Base-by-base conservation (phyloP, 1,139 yeast genomes). In the Zhuliangozyma parablackwelliae region DNA sequence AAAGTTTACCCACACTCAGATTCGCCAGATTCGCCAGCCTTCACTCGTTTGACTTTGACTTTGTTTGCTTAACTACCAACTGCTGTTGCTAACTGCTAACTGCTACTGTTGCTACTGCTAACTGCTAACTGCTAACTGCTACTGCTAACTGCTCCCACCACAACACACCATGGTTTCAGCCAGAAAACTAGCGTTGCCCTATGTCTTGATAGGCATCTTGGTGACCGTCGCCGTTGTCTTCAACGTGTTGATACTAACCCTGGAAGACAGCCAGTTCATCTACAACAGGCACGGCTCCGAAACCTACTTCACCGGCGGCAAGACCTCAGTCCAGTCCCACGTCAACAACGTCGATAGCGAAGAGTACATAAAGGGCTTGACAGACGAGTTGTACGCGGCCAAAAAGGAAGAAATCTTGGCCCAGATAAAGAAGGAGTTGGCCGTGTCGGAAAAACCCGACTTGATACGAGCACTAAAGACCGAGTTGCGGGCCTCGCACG, bases 321-420 rank as follows among this genome's bases (percentile, higher is more conserved):
- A 36, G 10, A 34, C 39, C 7, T 23, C 37, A 5, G 26, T 44
- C 5, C 45, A 44, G 33, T 34, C 43, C 12, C 45, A 44, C 12
- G 28, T 44, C 16, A 35, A 35, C 31, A 40, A 44, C 21, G 33
- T 41, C 10, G 47, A 42, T 30, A 40, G 41, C 30, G 41, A 36
- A 24, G 39, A 37, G 36, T 35, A 33, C 32, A 24, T 39, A 29
- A n/a, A 13, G 4, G 31, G 29, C 2, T 34, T 53, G 28, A 33
- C 43, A 27, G 33, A 40, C 16, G 55, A 51, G 26, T 13, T 51
- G 6, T 38, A 44, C 31, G 34, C 28, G 7, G 32, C 40, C 16
- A 43, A 47, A 32, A 40, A 43, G 31, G 47, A 41, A 2, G 45
- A 41, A 26, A 26, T 48, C 7, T 10, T 46, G 5, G 33, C 30